Base-by-base conservation (phyloP, 257 asterid genomes). In the Capsicum baccatum region DNA sequence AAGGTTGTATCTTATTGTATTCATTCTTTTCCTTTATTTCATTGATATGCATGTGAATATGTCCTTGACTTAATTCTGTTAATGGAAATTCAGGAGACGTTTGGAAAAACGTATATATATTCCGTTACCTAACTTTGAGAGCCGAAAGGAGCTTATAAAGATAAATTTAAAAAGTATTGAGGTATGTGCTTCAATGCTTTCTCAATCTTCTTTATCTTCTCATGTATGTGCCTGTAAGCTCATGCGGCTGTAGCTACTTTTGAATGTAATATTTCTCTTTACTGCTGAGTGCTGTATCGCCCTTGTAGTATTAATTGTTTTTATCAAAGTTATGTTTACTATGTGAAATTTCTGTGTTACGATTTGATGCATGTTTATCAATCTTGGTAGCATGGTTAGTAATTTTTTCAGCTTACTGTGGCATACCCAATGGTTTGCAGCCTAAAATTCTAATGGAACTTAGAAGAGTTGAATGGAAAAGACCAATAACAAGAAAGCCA, bases 91-190 rank as follows among this genome's bases (percentile, higher is more conserved):
- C 91, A 95, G 98, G 98, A 92, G 98, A 93, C 94, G 98, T 79
- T 88, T 96, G 89, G 99, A 94, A 91, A 96, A 96, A 90, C 89
- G 99, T 83, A 94, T 94, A 70, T 94, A 96, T 89, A 96, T 96
- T 85, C 99, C 99, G 17, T 92, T 96, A 73, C 98, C 99, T 57
- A 93, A 85, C 89, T 94, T 97, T 63, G 98, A 97, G 89, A 86
- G 92, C 85, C 96, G 98, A 7, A 97, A 96, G 92, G 98, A 92
- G 87, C 98, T 96, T 79, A 94, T 96, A 88, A 89, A 91, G 71
- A 96, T 96, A 89, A 94, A 94, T 90, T 80, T 94, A 87, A 95
- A 94, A 91, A 92, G 95, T 63, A 94, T 97, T 71, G 98, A 97
- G 99, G 99, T 95, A 90, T 88, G 62, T 54, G 79, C 15, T 33